phyloP scores from a whole-genome alignment of 768 basidiomycete species.

The Pleurotus djamor region DNA sequence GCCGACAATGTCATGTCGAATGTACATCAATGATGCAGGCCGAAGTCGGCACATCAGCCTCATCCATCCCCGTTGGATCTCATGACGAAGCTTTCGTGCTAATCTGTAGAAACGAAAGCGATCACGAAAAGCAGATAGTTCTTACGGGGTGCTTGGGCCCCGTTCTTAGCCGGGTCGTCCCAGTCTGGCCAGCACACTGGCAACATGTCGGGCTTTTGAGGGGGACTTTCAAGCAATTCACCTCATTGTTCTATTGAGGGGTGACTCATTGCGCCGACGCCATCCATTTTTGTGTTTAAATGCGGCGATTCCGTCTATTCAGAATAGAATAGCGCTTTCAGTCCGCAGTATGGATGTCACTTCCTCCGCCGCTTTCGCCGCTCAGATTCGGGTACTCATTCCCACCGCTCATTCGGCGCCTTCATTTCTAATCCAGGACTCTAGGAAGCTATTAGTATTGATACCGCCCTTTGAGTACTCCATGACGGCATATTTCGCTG shows the following conservation, averaged over 20 bases:
- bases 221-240: not conserved
- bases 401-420: not conserved
- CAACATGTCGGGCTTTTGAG: not conserved
- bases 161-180: not conserved
- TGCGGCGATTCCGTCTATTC: not conserved
- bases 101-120: not conserved
- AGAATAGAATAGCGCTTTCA: not conserved
- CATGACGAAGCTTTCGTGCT: not conserved
- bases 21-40: not conserved
- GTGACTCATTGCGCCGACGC: not conserved
- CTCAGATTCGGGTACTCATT: not conserved
- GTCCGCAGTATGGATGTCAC: not conserved
- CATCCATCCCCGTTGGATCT: not conserved
- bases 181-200: not conserved
- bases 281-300: not conserved
- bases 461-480: constrained; percentile 29
- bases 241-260: not conserved
- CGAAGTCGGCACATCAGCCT: not conserved
- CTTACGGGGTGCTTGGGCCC: not conserved
- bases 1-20: not conserved
- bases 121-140: not conserved
- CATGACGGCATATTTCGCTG: constrained; percentile 41
- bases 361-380: not conserved
- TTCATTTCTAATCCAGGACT: not conserved
- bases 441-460: not conserved